Conservation (phyloP, 306 rosid species). For the Cicer bijugum region DNA sequence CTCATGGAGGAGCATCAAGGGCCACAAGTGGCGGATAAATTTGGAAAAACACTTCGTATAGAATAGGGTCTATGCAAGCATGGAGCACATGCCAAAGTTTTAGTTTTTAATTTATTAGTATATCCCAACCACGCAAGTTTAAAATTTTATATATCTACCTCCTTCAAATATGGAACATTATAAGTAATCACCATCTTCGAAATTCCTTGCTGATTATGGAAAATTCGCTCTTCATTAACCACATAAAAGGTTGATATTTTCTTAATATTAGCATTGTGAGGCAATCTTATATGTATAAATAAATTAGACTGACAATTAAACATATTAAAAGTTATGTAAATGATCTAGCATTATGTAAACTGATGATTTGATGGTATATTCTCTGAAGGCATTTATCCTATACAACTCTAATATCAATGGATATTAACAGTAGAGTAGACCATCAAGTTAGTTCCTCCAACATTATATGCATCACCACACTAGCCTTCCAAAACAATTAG, state of each 20-base stretch:
- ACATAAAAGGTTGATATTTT: slow-evolving; percentile 33
- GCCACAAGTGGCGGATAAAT: slow-evolving; percentile 20
- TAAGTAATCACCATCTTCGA: slow-evolving; percentile 21
- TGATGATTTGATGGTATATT: slow-evolving; percentile 1
- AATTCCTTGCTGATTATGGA: slow-evolving; percentile 23
- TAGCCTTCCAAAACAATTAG: not conserved
- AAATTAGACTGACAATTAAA: slow-evolving; percentile 30
- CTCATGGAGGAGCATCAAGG: slow-evolving; percentile 40
- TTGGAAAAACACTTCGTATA: slow-evolving; percentile 1
- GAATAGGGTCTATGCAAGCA: slow-evolving; percentile 10
- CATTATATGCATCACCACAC: not conserved
- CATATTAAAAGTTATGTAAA: slow-evolving; percentile 23
- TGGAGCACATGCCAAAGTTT: slow-evolving; percentile 6
- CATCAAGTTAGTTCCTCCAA: slow-evolving; percentile 24
- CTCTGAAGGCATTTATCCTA: slow-evolving; percentile 14
- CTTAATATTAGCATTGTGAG: slow-evolving; percentile 22
- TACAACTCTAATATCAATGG: slow-evolving; percentile 16
- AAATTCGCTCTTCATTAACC: slow-evolving; percentile 26
- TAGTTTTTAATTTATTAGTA: slow-evolving; percentile 6
- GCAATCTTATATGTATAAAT: slow-evolving; percentile 23
- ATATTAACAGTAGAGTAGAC: slow-evolving; percentile 4
- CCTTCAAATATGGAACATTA: slow-evolving; percentile 43
- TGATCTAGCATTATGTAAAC: slow-evolving; percentile 20
- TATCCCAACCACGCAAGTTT: slow-evolving; percentile 11
- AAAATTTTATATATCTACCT: slow-evolving; percentile 17